phyloP scores from a whole-genome alignment of 1,284 basidiomycete species.

The Fomitopsis palustris region DNA sequence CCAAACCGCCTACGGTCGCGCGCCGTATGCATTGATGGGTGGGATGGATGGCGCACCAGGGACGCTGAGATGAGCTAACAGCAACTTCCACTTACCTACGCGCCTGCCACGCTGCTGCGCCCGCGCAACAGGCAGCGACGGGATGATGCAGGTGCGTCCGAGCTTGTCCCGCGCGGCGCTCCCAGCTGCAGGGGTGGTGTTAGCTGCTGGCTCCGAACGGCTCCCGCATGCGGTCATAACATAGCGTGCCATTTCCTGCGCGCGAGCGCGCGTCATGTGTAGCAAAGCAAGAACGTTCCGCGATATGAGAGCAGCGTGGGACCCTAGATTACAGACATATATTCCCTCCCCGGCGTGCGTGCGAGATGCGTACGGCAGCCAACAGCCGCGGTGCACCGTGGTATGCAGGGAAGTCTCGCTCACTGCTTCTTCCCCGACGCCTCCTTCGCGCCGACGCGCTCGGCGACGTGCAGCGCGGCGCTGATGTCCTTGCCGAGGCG shows the following conservation, averaged over 20 bases:
- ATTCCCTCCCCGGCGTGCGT: background rate
- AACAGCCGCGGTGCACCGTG: background rate
- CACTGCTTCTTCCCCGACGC: conserved; percentile 23
- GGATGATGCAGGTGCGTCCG: background rate
- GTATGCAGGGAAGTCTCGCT: too few relatives aligned
- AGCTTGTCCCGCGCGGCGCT: background rate
- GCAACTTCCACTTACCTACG: background rate
- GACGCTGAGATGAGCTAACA: too few relatives aligned
- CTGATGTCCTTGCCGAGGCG: conserved; percentile 57
- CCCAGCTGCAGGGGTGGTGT: background rate
- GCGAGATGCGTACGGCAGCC: background rate
- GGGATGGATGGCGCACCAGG: background rate
- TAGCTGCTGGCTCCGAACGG: background rate
- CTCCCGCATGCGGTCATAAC: background rate
- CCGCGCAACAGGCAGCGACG: background rate
- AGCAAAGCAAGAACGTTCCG: background rate
- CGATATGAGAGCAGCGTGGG: background rate
- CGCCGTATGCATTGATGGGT: too few relatives aligned
- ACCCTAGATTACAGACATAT: conserved; percentile 2
- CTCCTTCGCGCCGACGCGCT: conserved; percentile 22
- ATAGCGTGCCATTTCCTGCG: background rate
- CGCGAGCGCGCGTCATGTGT: background rate
- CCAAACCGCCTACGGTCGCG: background rate
- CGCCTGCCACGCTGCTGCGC: background rate
- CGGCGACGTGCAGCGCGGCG: conserved; percentile 39